Evolutionary conservation across 495 filamentous ascomycete genomes (phyloP).

Genomic region (Neurospora sp.): DNA sequence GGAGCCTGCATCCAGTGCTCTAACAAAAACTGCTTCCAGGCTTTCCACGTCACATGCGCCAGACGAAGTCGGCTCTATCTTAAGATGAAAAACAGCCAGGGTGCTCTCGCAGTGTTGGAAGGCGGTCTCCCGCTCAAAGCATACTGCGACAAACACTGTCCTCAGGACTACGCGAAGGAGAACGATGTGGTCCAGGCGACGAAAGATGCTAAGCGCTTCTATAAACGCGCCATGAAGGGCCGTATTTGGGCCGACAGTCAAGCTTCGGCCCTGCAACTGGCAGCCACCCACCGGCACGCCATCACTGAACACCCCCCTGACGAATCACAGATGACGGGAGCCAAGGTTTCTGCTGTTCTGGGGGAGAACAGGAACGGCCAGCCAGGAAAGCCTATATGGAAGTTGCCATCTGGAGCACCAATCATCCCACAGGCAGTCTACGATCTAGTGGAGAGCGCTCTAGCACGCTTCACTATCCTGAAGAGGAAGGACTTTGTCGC

Average conservation of each 20-base stretch:
- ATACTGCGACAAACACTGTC: constrained; percentile 93
- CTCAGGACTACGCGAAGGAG: constrained; percentile 77
- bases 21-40: constrained; percentile 92
- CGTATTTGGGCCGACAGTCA: constrained; percentile 87
- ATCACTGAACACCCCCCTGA: constrained; percentile 47
- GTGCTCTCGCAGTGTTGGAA: constrained; percentile 69
- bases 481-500: constrained; percentile 86
- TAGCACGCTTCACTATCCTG: constrained; percentile 68
- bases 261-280: constrained; percentile 69
- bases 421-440: constrained; percentile 82
- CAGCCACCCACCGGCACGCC: constrained; percentile 51
- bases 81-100: constrained; percentile 91
- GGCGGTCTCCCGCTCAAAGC: constrained; percentile 78
- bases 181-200: constrained; percentile 54
- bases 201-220: constrained; percentile 56
- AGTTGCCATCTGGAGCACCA: constrained; percentile 86
- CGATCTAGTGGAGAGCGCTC: constrained; percentile 65
- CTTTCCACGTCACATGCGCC: constrained; percentile 98
- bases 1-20: constrained; percentile 97
- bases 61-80: constrained; percentile 78
- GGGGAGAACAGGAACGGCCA: constrained; percentile 64
- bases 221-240: constrained; percentile 74
- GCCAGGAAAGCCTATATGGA: constrained; percentile 70
- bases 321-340: constrained; percentile 46
- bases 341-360: constrained; percentile 45